Conservation (phyloP, 495 filamentous ascomycete genomes). For the Podospora bellae-mahoneyi region DNA sequence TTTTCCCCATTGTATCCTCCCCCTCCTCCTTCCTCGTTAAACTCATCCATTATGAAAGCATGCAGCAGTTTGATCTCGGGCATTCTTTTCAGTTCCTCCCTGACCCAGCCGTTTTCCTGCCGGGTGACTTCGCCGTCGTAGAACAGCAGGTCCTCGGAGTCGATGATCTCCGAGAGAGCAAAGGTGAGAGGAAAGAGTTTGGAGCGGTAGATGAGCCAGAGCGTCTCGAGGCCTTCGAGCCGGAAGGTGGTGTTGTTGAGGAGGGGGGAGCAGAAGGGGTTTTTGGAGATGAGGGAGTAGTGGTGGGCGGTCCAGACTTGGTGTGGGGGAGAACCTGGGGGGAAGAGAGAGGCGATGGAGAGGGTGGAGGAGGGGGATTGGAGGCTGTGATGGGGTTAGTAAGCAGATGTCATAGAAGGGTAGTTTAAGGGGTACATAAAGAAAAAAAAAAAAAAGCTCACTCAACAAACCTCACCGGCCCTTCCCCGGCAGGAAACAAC, state of each 20-base stretch:
- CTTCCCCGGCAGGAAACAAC: not conserved
- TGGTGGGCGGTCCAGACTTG: not conserved
- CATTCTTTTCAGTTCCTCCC: not conserved
- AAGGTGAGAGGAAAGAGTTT: not conserved
- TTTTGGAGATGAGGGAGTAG: not conserved
- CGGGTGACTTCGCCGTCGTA: not conserved
- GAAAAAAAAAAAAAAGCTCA: not conserved
- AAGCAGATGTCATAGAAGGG: not conserved
- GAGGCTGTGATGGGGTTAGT: not conserved
- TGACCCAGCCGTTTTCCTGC: not conserved
- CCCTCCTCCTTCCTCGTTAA: not conserved
- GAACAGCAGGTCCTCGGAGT: not conserved
- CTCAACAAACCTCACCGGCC: not conserved
- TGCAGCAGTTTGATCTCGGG: not conserved
- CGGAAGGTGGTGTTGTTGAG: not conserved
- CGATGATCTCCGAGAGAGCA: not conserved
- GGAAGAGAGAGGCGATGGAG: not conserved
- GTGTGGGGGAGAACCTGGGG: not conserved
- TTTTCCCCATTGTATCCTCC: not conserved
- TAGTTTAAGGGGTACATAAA: not conserved
- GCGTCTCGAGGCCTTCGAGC: not conserved
- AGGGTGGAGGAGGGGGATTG: not conserved
- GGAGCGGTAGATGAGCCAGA: not conserved
- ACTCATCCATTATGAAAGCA: not conserved
- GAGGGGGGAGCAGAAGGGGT: not conserved